Conservation (phyloP, 2,329 filamentous ascomycete species). For the Dactylellina sp. region DNA sequence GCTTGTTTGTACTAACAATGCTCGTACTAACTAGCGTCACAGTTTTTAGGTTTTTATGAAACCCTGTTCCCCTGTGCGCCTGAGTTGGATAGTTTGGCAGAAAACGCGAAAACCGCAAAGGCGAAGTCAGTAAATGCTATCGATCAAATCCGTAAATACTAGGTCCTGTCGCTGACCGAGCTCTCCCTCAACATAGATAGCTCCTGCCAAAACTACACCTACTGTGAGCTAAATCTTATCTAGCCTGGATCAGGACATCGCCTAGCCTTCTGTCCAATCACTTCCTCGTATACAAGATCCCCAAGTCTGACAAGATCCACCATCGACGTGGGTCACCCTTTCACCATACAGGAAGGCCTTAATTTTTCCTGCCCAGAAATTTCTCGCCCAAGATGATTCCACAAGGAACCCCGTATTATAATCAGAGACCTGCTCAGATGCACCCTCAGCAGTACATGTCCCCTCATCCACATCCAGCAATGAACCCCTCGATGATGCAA, state of each 20-base stretch:
- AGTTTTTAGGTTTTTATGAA: not conserved
- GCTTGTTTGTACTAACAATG: not conserved
- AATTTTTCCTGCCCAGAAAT: constrained; percentile 9
- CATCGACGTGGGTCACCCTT: constrained; percentile 44
- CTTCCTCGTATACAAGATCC: constrained; percentile 27
- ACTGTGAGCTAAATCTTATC: constrained; percentile 21
- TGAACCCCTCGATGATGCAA: constrained; percentile 47
- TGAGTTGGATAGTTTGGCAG: not conserved
- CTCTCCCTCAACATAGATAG: constrained; percentile 11
- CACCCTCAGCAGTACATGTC: constrained; percentile 49
- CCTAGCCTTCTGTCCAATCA: constrained; percentile 49
- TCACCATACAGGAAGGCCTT: constrained; percentile 26
- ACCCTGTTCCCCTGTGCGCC: not conserved
- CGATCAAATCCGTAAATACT: constrained; percentile 2
- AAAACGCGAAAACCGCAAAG: not conserved
- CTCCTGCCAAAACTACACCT: constrained; percentile 43
- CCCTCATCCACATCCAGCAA: constrained; percentile 39
- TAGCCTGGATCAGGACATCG: constrained; percentile 48
- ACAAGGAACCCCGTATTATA: constrained; percentile 28
- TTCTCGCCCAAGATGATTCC: constrained; percentile 44
- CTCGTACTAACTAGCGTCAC: not conserved
- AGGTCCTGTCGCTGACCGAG: constrained; percentile 16
- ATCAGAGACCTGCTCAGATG: constrained; percentile 28
- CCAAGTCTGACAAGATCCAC: constrained; percentile 55
- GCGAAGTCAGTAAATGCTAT: not conserved